These are phyloP conservation scores for Lophiotrema nucula DNA, from an alignment of 495 filamentous ascomycete species.

Conservation along the genomic window DNA sequence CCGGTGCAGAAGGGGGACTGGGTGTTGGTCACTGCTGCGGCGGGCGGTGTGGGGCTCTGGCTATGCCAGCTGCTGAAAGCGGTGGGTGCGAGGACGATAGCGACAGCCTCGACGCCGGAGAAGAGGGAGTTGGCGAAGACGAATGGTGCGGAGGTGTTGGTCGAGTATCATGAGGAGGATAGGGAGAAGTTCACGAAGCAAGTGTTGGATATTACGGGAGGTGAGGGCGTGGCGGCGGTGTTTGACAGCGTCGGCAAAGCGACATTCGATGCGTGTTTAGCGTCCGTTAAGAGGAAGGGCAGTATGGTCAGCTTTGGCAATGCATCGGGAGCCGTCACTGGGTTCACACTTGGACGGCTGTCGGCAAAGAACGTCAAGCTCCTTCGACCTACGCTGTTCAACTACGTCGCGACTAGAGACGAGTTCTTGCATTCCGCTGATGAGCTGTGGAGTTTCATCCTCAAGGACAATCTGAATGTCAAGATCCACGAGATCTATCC, in stretches of 20 bases:
- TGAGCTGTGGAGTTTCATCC: slow-evolving; percentile 73
- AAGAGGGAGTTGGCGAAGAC: slow-evolving; percentile 81
- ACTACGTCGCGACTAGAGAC: slow-evolving; percentile 72
- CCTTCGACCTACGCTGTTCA: slow-evolving; percentile 69
- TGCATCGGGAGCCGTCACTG: slow-evolving; percentile 77
- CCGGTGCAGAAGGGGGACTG: slow-evolving; percentile 73
- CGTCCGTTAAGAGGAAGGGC: slow-evolving; percentile 77
- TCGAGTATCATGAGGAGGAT: slow-evolving; percentile 68
- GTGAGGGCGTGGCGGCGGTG: slow-evolving; percentile 69
- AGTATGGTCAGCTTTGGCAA: slow-evolving; percentile 86
- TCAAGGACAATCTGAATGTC: slow-evolving; percentile 65
- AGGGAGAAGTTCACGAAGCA: slow-evolving; percentile 32
- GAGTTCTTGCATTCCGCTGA: slow-evolving; percentile 70
- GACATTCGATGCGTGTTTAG: slow-evolving; percentile 82
- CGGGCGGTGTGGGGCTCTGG: slow-evolving; percentile 80
- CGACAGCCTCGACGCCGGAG: slow-evolving; percentile 70
- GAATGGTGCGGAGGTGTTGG: slow-evolving; percentile 68
- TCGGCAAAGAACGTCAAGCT: slow-evolving; percentile 78
- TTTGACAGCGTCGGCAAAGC: slow-evolving; percentile 87
- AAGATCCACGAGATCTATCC: slow-evolving; percentile 79
- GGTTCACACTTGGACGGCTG: slow-evolving; percentile 65
- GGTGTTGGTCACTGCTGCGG: slow-evolving; percentile 86
- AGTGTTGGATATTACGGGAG: slow-evolving; percentile 42
- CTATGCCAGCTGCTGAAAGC: slow-evolving; percentile 71
- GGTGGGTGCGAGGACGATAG: slow-evolving; percentile 79